These are phyloP conservation scores for Oxyria digyna DNA, from an alignment of 148 eudicot species.

Conservation along the genomic window DNA sequence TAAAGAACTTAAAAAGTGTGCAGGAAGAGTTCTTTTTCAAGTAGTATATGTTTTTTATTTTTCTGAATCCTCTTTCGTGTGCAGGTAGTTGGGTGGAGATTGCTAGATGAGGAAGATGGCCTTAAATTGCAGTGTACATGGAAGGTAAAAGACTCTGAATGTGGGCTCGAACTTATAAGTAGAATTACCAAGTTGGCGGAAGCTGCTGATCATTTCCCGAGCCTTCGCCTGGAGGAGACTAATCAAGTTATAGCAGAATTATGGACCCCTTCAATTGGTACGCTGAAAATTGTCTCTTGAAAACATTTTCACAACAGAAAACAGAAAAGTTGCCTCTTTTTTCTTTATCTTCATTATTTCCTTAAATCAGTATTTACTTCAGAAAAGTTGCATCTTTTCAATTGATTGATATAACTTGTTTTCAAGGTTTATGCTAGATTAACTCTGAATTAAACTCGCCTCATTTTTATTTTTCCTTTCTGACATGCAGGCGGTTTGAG, in stretches of 20 bases:
- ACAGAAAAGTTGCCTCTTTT: background rate
- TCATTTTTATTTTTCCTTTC: background rate
- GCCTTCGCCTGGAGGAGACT: slow-evolving; percentile 45
- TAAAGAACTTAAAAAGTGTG: background rate
- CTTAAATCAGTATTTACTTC: background rate
- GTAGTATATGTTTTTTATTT: background rate
- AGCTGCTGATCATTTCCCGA: slow-evolving; percentile 47
- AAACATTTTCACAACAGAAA: background rate
- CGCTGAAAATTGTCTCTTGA: background rate
- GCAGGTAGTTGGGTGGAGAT: slow-evolving; percentile 77
- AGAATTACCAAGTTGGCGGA: slow-evolving; percentile 43
- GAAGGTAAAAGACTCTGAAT: slow-evolving; percentile 61
- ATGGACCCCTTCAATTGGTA: slow-evolving; percentile 62
- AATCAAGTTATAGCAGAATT: slow-evolving; percentile 62
- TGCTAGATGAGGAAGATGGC: slow-evolving; percentile 35
- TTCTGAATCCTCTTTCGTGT: background rate
- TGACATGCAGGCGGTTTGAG: slow-evolving; percentile 66
- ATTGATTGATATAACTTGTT: background rate
- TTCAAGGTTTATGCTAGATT: background rate
- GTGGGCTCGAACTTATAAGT: slow-evolving; percentile 54
- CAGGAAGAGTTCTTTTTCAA: background rate
- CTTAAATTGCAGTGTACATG: slow-evolving; percentile 61
- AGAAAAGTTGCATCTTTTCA: background rate
- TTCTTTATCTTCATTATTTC: background rate
- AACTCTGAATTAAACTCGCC: background rate